These are phyloP conservation scores for Fusarium luffae DNA, from an alignment of 2,329 filamentous ascomycete genomes.

Conservation along the genomic window DNA sequence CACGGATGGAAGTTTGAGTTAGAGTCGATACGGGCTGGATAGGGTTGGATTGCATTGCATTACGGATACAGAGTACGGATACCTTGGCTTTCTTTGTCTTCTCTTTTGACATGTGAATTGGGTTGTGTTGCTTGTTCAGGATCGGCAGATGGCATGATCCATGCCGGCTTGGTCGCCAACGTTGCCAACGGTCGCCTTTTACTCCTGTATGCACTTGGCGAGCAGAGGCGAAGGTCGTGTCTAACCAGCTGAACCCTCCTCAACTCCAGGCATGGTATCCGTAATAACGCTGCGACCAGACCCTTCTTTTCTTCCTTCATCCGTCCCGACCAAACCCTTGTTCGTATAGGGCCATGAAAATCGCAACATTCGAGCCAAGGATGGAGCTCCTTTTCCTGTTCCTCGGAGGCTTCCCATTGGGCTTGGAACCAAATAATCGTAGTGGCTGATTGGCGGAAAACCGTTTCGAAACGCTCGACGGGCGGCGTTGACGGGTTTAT, in stretches of 20 bases:
- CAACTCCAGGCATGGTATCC: neutral
- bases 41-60: neutral
- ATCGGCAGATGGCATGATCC: slow-evolving; percentile 17
- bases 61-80: neutral
- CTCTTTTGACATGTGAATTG: slow-evolving; percentile 1
- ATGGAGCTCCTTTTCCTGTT: slow-evolving; percentile 18
- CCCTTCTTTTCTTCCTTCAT: slow-evolving; percentile 8
- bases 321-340: slow-evolving; percentile 1
- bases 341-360: slow-evolving; percentile 19
- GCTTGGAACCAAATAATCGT: slow-evolving; percentile 6
- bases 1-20: neutral
- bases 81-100: neutral
- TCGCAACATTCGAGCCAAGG: slow-evolving; percentile 37
- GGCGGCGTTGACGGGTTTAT: slow-evolving; percentile 26
- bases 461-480: slow-evolving; percentile 45
- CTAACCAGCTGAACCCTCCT: neutral
- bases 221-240: neutral
- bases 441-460: slow-evolving; percentile 43
- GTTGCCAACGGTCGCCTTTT: slow-evolving; percentile 6
- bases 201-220: neutral
- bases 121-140: neutral
- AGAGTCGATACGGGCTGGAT: neutral
- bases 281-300: slow-evolving; percentile 3
- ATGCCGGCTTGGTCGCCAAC: slow-evolving; percentile 6
- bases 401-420: slow-evolving; percentile 14